These are phyloP conservation scores for Microsporum canis DNA, from an alignment of 2,329 filamentous ascomycete species.

Conservation along the genomic window DNA sequence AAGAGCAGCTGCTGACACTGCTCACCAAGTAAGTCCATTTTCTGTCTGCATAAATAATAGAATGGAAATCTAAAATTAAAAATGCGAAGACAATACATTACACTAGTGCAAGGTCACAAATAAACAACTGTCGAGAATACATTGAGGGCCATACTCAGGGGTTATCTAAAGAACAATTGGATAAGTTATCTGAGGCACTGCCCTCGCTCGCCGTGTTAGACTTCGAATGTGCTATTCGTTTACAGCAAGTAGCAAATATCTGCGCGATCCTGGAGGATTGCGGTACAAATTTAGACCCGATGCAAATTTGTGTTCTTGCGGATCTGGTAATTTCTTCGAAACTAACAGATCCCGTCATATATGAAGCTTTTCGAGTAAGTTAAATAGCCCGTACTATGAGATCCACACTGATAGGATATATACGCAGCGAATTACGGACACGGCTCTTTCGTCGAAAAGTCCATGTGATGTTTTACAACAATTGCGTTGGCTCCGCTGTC, in stretches of 20 bases:
- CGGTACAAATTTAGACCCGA: not conserved
- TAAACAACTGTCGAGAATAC: constrained; percentile 53
- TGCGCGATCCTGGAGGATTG: not conserved
- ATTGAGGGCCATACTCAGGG: constrained; percentile 33
- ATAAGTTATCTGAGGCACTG: not conserved
- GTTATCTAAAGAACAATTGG: constrained; percentile 51
- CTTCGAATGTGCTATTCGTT: not conserved
- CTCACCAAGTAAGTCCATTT: not conserved
- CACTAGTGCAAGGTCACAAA: constrained; percentile 43
- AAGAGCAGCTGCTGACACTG: constrained; percentile 22
- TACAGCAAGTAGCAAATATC: not conserved
- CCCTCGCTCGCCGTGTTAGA: not conserved
- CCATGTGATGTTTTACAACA: not conserved
- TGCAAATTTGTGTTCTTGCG: not conserved
- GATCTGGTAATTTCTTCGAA: not conserved
- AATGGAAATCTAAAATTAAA: not conserved
- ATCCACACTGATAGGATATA: not conserved
- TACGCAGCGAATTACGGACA: not conserved
- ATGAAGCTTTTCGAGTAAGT: not conserved
- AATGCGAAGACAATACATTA: constrained; percentile 49
- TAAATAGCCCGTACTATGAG: not conserved
- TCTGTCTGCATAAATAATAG: not conserved
- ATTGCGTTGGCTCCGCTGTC: not conserved
- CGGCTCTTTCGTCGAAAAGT: not conserved
- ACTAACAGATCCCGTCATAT: not conserved